phyloP scores from a whole-genome alignment of 768 basidiomycete species.

The Dioszegia crocea region DNA sequence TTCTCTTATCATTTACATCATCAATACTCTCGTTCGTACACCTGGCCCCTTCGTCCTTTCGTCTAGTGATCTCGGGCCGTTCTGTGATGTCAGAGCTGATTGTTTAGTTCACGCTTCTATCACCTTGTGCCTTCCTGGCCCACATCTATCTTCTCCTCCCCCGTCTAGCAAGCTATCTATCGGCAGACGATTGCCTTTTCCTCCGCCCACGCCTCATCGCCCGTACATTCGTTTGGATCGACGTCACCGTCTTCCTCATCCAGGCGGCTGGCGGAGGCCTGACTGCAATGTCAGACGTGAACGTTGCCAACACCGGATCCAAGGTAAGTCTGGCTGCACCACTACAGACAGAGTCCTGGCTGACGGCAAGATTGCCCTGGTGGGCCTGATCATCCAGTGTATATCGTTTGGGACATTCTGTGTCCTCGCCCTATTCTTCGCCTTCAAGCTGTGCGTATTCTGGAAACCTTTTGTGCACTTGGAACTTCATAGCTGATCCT shows the following conservation, averaged over 20 bases:
- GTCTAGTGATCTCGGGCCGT: too few species aligned
- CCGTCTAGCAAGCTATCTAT: conserved; percentile 57
- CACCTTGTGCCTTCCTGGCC: conserved; percentile 63
- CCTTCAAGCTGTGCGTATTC: conserved; percentile 1
- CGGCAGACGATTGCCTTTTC: conserved; percentile 55
- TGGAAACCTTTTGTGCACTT: neutral
- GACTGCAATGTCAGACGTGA: conserved; percentile 12
- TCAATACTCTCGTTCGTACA: conserved; percentile 20
- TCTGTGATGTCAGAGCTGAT: too few species aligned
- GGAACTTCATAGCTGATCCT: neutral
- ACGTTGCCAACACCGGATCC: neutral
- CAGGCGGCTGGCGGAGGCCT: conserved; percentile 53
- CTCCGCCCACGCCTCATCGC: conserved; percentile 58
- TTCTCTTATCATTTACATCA: conserved; percentile 22
- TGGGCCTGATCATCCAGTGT: neutral
- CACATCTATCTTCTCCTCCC: conserved; percentile 65
- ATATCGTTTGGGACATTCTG: conserved; percentile 5
- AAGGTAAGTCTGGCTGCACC: neutral
- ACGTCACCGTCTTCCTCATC: conserved; percentile 64
- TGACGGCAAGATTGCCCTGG: conserved; percentile 1
- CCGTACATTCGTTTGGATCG: conserved; percentile 60
- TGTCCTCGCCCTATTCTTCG: neutral
- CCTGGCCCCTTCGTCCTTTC: too few species aligned
- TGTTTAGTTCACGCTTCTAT: conserved; percentile 39
- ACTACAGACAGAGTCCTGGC: neutral